Percentiles rank a stretch among this genome's conserved stretches.
Conservation (phyloP, 495 filamentous ascomycete genomes). For the Jackrogersella multiformis region DNA sequence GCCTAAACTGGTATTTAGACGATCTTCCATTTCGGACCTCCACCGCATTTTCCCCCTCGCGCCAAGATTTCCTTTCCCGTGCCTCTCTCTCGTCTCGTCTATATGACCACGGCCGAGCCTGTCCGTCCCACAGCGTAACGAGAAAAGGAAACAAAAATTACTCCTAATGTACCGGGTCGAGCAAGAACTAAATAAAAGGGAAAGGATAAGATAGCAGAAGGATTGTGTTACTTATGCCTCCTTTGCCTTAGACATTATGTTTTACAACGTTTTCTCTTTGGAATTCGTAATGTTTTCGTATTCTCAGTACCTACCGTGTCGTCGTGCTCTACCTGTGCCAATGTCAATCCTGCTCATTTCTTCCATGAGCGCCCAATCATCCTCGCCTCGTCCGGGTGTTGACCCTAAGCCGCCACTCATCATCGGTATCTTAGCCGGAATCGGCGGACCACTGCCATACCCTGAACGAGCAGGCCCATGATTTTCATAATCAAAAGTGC, state of each 20-base stretch:
- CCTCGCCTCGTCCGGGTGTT: conserved; percentile 45
- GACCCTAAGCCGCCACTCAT: conserved; percentile 57
- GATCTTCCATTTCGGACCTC: conserved; percentile 11
- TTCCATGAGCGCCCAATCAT: conserved; percentile 73
- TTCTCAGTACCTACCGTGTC: conserved; percentile 45
- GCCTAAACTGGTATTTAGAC: conserved; percentile 26
- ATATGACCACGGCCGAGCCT: conserved; percentile 1
- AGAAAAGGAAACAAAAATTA: not conserved
- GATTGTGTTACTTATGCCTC: conserved; percentile 2
- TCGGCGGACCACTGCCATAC: conserved; percentile 63
- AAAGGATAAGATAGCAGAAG: conserved; percentile 8
- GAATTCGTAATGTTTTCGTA: conserved; percentile 29
- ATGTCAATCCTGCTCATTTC: conserved; percentile 88
- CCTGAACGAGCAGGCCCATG: conserved; percentile 43
- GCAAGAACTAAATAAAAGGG: not conserved
- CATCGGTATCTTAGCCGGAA: conserved; percentile 78
- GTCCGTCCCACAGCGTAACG: not conserved
- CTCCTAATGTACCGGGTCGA: conserved; percentile 12
- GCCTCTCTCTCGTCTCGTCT: conserved; percentile 21
- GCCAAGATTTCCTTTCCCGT: not conserved
- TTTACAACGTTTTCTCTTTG: conserved; percentile 32
- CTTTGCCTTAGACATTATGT: conserved; percentile 27
- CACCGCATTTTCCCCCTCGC: conserved; percentile 4
- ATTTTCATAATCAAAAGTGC: conserved; percentile 60
- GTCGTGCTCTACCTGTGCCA: conserved; percentile 61